Base-by-base conservation (phyloP, 169 alveolate genomes). In the Plasmodium ovale region DNA sequence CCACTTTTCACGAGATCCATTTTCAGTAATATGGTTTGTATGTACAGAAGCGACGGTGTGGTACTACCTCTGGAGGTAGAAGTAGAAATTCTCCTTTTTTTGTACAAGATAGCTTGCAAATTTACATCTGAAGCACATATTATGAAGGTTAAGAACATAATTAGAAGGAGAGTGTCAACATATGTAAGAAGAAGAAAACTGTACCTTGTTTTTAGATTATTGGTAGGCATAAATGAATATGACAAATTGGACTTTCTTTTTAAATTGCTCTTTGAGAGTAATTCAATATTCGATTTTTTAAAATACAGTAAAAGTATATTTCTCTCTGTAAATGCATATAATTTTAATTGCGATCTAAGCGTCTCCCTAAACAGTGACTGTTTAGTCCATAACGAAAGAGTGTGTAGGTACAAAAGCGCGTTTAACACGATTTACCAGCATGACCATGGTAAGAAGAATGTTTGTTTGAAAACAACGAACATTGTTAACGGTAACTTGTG, bases 151-250 rank as follows among this genome's bases (percentile, higher is more conserved):
- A 27, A 1, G 44, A 4, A 42, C 23, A 59, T 74, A 33, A 49
- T 74, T 23, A 74, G 60, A 33, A 42, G 35, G 49, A 37, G 88
- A 74, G 29, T 47, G 44, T 58, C 16, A 14, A 21, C 2, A 3
- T 74, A 74, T 74, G 23, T 74, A 37, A 74, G 47, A 74, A 74
- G 51, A 27, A 74, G 29, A 33, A 74, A 62, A 62, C 7, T 25
- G 23, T 23, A 60, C 35, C 64, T 74, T 21, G 16, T 74, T 74
- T 74, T 59, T 33, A 44, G 88, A 60, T 35, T 74, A 27, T 59
- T 74, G 16, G 64, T 74, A 74, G 42, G 60, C 51, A 60, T 74
- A 60, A 74, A 74, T 51, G 88, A 74, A 37, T 74, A 74, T 62
- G 77, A 44, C 62, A 74, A 74, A 62, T 60, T 74, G 27, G 10